Percentiles rank a stretch among this genome's conserved stretches.
Conservation (phyloP, 495 filamentous ascomycete species). For the Aspergillus homomorphus region DNA sequence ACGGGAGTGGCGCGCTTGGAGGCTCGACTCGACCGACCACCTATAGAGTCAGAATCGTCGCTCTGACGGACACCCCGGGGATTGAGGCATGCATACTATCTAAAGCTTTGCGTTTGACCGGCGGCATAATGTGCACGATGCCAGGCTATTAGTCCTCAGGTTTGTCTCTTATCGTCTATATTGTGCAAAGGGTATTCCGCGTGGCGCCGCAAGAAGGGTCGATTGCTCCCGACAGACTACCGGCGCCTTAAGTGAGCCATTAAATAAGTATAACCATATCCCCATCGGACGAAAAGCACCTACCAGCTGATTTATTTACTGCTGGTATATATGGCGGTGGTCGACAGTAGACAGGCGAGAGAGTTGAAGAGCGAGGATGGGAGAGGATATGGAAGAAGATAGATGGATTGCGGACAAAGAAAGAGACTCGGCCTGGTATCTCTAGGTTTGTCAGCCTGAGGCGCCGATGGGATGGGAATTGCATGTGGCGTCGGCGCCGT, state of each 20-base stretch:
- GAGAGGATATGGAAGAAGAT: slow-evolving; percentile 6
- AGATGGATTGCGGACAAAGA: slow-evolving; percentile 5
- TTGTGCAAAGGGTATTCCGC: neutral
- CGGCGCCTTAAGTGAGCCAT: slow-evolving; percentile 22
- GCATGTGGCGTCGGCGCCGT: too few relatives aligned
- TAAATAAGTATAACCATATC: slow-evolving; percentile 9
- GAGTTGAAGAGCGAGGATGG: neutral
- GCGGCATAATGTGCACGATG: slow-evolving; percentile 47
- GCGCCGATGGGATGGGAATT: neutral
- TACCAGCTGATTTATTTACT: neutral
- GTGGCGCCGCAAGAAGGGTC: slow-evolving; percentile 7
- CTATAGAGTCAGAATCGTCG: slow-evolving; percentile 41
- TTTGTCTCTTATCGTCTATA: slow-evolving; percentile 20
- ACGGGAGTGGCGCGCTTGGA: slow-evolving; percentile 68
- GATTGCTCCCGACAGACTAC: slow-evolving; percentile 18
- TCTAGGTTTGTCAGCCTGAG: too few relatives aligned
- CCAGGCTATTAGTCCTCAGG: neutral
- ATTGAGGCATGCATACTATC: slow-evolving; percentile 42
- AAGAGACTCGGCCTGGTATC: neutral
- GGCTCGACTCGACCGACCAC: slow-evolving; percentile 52
- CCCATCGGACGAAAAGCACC: neutral
- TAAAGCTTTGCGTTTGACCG: slow-evolving; percentile 74
- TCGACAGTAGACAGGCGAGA: neutral
- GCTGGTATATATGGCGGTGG: neutral
- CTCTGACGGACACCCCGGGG: slow-evolving; percentile 20